Percentiles rank a stretch among this genome's conserved stretches.
Evolutionary conservation across 2,329 filamentous ascomycete species (phyloP).

Genomic region (Alternaria brassicicola): DNA sequence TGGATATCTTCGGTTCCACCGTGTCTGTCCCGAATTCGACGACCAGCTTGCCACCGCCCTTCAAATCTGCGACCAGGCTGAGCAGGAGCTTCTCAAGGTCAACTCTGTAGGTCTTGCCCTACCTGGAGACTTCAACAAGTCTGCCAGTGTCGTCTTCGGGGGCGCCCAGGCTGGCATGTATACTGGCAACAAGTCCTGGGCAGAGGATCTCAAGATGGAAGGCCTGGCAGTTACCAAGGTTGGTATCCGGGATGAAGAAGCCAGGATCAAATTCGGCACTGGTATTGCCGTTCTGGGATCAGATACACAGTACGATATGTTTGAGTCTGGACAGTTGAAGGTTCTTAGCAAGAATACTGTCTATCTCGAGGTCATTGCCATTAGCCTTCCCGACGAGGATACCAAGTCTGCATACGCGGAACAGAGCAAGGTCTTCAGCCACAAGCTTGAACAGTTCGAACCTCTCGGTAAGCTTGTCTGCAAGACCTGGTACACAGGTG

Average conservation of each 20-base stretch:
- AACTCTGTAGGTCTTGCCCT: slow-evolving; percentile 59
- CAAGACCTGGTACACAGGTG: slow-evolving; percentile 56
- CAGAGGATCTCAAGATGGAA: slow-evolving; percentile 30
- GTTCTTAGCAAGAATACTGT: slow-evolving; percentile 28
- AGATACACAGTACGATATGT: slow-evolving; percentile 49
- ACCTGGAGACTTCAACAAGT: slow-evolving; percentile 82
- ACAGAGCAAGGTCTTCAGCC: slow-evolving; percentile 38
- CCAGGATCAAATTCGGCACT: slow-evolving; percentile 57
- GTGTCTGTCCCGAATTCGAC: slow-evolving; percentile 82
- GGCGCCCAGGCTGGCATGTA: slow-evolving; percentile 56
- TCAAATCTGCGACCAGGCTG: slow-evolving; percentile 68
- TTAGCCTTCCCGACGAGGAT: slow-evolving; percentile 56
- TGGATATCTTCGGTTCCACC: slow-evolving; percentile 82
- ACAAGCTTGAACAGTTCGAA: slow-evolving; percentile 52
- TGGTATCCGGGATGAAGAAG: slow-evolving; percentile 55
- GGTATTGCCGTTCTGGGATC: slow-evolving; percentile 57
- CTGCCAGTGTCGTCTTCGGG: slow-evolving; percentile 71
- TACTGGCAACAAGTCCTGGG: slow-evolving; percentile 53
- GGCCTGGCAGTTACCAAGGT: slow-evolving; percentile 26
- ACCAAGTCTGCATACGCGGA: slow-evolving; percentile 55
- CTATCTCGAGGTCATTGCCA: slow-evolving; percentile 52
- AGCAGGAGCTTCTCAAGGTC: slow-evolving; percentile 69
- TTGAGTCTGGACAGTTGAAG: slow-evolving; percentile 28
- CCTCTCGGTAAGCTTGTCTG: slow-evolving; percentile 62
- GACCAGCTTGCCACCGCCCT: slow-evolving; percentile 71